A percentile compares a stretch with the other conserved stretches of the same genome.
Conservation (phyloP, 2,329 filamentous ascomycete genomes). For the Didymella keratinophila region DNA sequence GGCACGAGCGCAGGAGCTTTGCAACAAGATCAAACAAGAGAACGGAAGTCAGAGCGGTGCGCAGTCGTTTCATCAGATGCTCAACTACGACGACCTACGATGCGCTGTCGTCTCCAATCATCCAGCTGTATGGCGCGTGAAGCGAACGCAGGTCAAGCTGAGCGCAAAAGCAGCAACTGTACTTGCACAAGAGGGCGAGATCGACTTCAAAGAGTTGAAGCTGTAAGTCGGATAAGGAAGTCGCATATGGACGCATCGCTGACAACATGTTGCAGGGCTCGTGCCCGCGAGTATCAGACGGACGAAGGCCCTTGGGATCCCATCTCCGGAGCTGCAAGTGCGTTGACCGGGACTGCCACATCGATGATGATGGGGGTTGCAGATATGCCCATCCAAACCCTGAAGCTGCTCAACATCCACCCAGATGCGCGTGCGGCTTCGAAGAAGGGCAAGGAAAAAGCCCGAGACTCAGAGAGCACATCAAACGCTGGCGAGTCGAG, state of each 20-base stretch:
- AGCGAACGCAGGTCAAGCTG: constrained; percentile 47
- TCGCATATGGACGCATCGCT: constrained; percentile 4
- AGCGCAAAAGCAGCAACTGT: constrained; percentile 51
- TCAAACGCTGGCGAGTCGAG: constrained; percentile 27
- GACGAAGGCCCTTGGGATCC: constrained; percentile 53
- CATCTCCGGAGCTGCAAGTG: constrained; percentile 66
- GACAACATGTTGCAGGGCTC: constrained; percentile 36
- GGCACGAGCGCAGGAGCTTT: constrained; percentile 48
- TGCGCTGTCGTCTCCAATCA: constrained; percentile 44
- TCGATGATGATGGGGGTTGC: constrained; percentile 83
- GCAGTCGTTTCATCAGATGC: constrained; percentile 50
- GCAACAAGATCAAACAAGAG: constrained; percentile 49
- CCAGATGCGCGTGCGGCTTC: constrained; percentile 40
- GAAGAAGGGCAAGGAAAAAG: constrained; percentile 41
- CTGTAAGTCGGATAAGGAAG: constrained; percentile 37
- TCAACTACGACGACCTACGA: constrained; percentile 49
- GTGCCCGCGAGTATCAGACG: constrained; percentile 50
- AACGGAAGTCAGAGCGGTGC: constrained; percentile 48
- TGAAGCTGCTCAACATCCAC: constrained; percentile 58
- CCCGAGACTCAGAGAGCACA: constrained; percentile 17
- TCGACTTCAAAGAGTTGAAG: constrained; percentile 50
- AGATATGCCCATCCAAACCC: constrained; percentile 68
- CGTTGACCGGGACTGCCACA: constrained; percentile 82
- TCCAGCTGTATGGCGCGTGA: constrained; percentile 51
- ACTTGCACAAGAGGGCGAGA: constrained; percentile 47